Conservation (phyloP, 2,329 filamentous ascomycete species). For the Camillea tinctor region DNA sequence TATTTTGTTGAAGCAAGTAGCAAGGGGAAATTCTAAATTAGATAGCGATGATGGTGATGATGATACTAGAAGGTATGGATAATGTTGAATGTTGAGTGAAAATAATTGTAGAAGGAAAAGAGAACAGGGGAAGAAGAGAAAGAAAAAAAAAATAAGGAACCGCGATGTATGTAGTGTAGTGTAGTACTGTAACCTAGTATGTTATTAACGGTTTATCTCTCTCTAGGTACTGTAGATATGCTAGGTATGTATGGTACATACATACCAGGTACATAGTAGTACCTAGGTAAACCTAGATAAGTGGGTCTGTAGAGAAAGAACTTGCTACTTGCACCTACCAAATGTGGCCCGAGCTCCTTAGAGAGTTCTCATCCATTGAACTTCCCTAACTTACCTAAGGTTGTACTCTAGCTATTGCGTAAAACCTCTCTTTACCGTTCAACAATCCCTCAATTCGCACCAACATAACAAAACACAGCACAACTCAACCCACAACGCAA, state of each 20-base stretch:
- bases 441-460: constrained; percentile 31
- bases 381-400: constrained; percentile 18
- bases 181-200: too few relatives aligned
- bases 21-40: too few relatives aligned
- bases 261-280: too few relatives aligned
- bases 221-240: neutral
- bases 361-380: neutral
- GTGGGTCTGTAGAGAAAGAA: too few relatives aligned
- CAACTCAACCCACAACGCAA: too few relatives aligned
- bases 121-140: too few relatives aligned
- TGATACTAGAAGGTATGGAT: too few relatives aligned
- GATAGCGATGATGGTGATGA: too few relatives aligned
- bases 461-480: too few relatives aligned
- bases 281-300: neutral
- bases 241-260: neutral
- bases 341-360: neutral
- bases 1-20: neutral
- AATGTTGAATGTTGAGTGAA: neutral
- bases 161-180: neutral
- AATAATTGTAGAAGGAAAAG: neutral
- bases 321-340: too few relatives aligned
- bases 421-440: constrained; percentile 6
- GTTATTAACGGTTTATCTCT: too few relatives aligned
- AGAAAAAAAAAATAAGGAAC: neutral
- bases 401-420: too few relatives aligned